These are phyloP conservation scores for Gossypium raimondii DNA, from an alignment of 345 rosid genomes.

Conservation along the genomic window DNA sequence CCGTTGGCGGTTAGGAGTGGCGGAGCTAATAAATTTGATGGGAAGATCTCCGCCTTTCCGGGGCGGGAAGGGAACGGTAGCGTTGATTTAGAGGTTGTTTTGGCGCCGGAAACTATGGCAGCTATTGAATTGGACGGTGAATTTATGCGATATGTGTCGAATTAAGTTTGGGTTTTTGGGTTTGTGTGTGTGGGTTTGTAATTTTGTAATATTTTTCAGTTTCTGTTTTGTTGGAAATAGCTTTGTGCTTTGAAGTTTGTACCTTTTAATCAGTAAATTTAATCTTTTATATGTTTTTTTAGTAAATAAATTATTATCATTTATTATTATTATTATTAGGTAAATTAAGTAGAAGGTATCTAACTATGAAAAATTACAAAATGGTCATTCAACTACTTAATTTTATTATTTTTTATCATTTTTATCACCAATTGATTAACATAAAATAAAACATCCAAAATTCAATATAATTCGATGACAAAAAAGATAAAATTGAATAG, in stretches of 20 bases:
- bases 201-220: background rate
- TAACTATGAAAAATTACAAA: rapidly evolving
- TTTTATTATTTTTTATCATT: too few species aligned
- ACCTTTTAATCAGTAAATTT: too few species aligned
- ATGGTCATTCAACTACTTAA: too few species aligned
- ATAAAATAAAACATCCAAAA: too few species aligned
- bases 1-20: constrained; percentile 92
- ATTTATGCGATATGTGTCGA: constrained; percentile 61
- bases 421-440: too few species aligned
- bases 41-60: constrained; percentile 95
- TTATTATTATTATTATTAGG: too few species aligned
- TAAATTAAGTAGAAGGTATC: too few species aligned
- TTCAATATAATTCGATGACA: rapidly evolving
- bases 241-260: too few species aligned
- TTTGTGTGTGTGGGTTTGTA: background rate
- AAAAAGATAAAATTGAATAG: too few species aligned
- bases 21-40: constrained; percentile 81
- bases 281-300: too few species aligned
- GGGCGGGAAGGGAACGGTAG: constrained; percentile 75
- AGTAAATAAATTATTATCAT: too few species aligned
- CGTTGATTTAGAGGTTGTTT: constrained; percentile 77
- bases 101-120: constrained; percentile 83
- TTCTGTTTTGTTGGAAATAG: background rate
- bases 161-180: background rate
- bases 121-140: constrained; percentile 66